Base-by-base conservation (phyloP, 2,329 filamentous ascomycete species). In the Microdochium paspali region DNA sequence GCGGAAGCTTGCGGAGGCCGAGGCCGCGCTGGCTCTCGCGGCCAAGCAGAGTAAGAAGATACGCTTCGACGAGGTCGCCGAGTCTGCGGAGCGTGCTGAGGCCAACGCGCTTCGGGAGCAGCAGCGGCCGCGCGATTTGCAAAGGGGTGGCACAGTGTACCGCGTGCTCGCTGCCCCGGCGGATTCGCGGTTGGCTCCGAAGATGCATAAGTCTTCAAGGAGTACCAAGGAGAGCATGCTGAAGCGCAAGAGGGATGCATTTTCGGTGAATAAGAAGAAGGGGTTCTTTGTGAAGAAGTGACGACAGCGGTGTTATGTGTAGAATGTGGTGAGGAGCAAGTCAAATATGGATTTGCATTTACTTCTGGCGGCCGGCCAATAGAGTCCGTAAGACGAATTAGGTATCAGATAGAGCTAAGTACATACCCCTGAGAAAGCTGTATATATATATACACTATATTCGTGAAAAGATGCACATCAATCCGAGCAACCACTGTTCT, bases 101-200 rank as follows among this genome's bases (percentile, higher is more conserved):
- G 58, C 65, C 10, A 62, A 61, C 40, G 64, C 66, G 15, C 3
- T 40, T 20, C 6, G 35, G n/a, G 13, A 21, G 47, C 61, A 63
- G 44, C 66, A 62, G 48, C 63, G 61, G 13, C 69, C 70, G 9
- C 62, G 61, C 42, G 77, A 81, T 55, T 63, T 70, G 55, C 62
- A 65, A 45, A 61, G 78, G n/a, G 77, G 76, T 2, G 64, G 68
- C 12, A 80, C 77, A 2, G 69, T 76, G 46, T 81, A 76, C 56
- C 65, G 77, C 20, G 71, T 72, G 24, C 53, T 79, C 51, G 62
- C 64, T 5, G 65, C 65, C 47, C 65, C 66, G 54, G 61, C 58
- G n/a, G 73, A 77, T 47, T 54, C 60, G 53, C 66, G 66, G 47
- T 62, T 80, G 53, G 71, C 75, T 46, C 77, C 77, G 23, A 73